These are phyloP conservation scores for Adansonia rubrostipa DNA, from an alignment of 441 rosid species.

Conservation along the genomic window DNA sequence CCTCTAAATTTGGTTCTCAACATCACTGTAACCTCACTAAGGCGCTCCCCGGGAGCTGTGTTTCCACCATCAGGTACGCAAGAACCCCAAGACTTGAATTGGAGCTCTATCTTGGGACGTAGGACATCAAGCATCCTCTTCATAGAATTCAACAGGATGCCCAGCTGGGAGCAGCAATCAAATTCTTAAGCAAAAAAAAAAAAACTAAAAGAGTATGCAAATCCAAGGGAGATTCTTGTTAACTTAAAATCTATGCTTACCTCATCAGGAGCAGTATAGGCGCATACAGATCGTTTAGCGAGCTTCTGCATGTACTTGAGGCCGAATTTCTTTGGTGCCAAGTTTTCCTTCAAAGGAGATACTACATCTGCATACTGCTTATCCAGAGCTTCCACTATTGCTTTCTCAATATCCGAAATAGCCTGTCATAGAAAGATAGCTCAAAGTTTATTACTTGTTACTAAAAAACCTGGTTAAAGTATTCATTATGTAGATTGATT, in stretches of 20 bases:
- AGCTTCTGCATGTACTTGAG: constrained; percentile 91
- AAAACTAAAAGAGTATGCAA: constrained; percentile 28
- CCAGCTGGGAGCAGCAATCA: constrained; percentile 48
- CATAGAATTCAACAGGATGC: constrained; percentile 68
- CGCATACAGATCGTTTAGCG: constrained; percentile 75
- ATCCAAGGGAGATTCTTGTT: constrained; percentile 12
- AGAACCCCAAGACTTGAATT: constrained; percentile 75
- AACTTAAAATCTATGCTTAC: constrained; percentile 41
- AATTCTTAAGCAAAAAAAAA: constrained; percentile 32
- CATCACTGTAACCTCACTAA: constrained; percentile 95
- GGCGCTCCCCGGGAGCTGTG: constrained; percentile 85
- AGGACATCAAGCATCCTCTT: constrained; percentile 76
- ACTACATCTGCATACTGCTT: constrained; percentile 93
- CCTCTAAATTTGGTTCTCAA: constrained; percentile 89
- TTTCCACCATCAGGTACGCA: constrained; percentile 85
- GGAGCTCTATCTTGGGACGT: constrained; percentile 64
- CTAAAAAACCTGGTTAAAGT: background rate
- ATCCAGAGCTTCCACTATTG: constrained; percentile 90
- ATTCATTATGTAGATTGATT: background rate
- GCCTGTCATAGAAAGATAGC: constrained; percentile 52
- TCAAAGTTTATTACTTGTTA: background rate
- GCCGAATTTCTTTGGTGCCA: constrained; percentile 89
- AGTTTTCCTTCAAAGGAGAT: constrained; percentile 87
- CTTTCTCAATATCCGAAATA: constrained; percentile 93
- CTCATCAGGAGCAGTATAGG: constrained; percentile 89